Percentiles rank a stretch among this genome's conserved stretches.
These are phyloP conservation scores for Mollisia scopiformis DNA, from an alignment of 2,329 filamentous ascomycete genomes.

Conservation along the genomic window DNA sequence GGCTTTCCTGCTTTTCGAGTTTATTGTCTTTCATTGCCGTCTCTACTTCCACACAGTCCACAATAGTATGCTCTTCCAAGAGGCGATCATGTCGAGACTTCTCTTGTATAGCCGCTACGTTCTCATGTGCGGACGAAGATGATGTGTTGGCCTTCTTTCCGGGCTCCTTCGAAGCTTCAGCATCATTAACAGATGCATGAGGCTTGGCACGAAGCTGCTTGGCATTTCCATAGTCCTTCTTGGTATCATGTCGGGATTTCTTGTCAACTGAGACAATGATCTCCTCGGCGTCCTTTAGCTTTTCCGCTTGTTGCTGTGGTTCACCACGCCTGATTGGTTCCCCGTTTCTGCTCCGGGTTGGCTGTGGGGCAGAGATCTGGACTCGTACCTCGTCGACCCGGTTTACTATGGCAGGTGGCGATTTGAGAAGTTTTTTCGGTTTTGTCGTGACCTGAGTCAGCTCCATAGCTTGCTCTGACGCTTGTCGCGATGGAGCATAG, in stretches of 20 bases:
- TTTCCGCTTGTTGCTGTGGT: background rate
- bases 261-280: background rate
- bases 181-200: background rate
- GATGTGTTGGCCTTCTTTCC: background rate
- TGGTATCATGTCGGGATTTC: background rate
- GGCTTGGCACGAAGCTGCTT: background rate
- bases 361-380: background rate
- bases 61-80: background rate
- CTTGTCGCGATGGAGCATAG: conserved; percentile 19
- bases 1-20: background rate
- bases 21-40: background rate
- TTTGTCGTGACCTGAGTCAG: background rate
- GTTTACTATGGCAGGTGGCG: background rate
- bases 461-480: background rate
- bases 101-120: background rate
- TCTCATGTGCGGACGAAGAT: background rate
- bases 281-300: background rate
- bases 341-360: too few species aligned
- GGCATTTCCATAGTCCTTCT: background rate
- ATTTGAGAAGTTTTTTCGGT: conserved; percentile 5
- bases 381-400: background rate
- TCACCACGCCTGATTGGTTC: background rate
- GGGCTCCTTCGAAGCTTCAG: background rate
- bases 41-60: background rate
- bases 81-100: background rate